These are phyloP conservation scores for Phytopythium chamaehyphon DNA, from an alignment of 352 stramenopile species.

Conservation along the genomic window DNA sequence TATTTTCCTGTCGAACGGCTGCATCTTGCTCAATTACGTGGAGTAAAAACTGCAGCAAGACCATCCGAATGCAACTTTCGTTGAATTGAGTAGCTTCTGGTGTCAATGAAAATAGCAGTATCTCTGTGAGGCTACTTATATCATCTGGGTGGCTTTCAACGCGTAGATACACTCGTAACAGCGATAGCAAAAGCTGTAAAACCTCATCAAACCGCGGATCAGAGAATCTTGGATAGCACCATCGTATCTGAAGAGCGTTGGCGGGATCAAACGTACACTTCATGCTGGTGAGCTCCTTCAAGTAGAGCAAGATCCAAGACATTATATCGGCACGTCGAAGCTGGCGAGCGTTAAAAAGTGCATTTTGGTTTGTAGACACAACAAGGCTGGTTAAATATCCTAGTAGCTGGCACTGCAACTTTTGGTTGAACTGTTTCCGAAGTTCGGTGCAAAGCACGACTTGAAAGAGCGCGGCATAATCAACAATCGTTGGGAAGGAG, in stretches of 20 bases:
- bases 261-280: conserved; percentile 25
- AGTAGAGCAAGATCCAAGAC: conserved; percentile 50
- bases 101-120: conserved; percentile 48
- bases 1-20: neutral
- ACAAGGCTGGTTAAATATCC: conserved; percentile 41
- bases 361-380: conserved; percentile 52
- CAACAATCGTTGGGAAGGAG: conserved; percentile 42
- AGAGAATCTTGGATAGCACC: conserved; percentile 51
- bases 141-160: conserved; percentile 63
- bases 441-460: conserved; percentile 51
- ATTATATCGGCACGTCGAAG: conserved; percentile 48
- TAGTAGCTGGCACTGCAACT: conserved; percentile 53
- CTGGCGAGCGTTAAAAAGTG: conserved; percentile 74
- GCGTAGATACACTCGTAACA: conserved; percentile 41
- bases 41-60: conserved; percentile 49
- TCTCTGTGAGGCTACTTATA: conserved; percentile 31
- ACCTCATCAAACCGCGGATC: conserved; percentile 36
- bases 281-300: conserved; percentile 48
- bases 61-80: conserved; percentile 27
- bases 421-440: conserved; percentile 27
- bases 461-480: conserved; percentile 42
- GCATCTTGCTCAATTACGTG: conserved; percentile 50
- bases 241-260: conserved; percentile 28
- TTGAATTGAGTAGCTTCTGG: conserved; percentile 22
- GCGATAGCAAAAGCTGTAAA: conserved; percentile 36